Evolutionary conservation across 192 early-diverging fungal genomes (phyloP).

Genomic region (Umbelopsis sp.): DNA sequence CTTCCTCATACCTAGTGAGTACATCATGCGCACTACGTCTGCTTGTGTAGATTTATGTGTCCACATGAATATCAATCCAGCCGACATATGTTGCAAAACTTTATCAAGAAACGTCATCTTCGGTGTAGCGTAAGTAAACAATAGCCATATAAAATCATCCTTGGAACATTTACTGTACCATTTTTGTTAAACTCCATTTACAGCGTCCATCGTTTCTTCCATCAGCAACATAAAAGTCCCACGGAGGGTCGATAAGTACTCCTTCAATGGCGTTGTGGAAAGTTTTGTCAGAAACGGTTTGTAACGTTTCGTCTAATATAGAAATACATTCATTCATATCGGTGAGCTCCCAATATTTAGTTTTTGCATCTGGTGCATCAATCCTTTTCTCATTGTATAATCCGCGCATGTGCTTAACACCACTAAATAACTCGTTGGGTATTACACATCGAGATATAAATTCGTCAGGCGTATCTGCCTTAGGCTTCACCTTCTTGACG

Average conservation of each 20-base stretch:
- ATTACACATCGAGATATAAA: conserved; percentile 26
- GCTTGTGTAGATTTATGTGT: conserved; percentile 57
- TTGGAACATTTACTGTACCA: conserved; percentile 32
- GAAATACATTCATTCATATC: conserved; percentile 32
- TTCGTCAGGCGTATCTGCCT: conserved; percentile 45
- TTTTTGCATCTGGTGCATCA: not conserved
- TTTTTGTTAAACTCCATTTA: conserved; percentile 34
- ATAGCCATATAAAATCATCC: not conserved
- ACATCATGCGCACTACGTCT: conserved; percentile 58
- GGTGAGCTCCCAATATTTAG: conserved; percentile 29
- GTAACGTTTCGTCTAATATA: conserved; percentile 18
- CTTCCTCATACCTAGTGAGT: conserved; percentile 42
- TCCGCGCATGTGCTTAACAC: conserved; percentile 38
- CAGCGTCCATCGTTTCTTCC: conserved; percentile 48
- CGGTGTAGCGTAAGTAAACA: not conserved
- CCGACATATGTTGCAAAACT: conserved; percentile 46
- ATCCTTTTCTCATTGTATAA: conserved; percentile 10
- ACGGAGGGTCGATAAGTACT: conserved; percentile 60
- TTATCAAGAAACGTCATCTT: conserved; percentile 45
- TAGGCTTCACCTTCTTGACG: conserved; percentile 33
- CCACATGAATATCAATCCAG: conserved; percentile 60
- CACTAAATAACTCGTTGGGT: conserved; percentile 39
- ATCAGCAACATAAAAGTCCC: conserved; percentile 57
- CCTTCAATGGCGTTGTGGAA: conserved; percentile 47
- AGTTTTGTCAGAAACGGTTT: not conserved